Evolutionary conservation across 148 eudicot genomes (phyloP), one percentile per base, ranked within the genome.

Genomic region (Diospyros kaki): DNA sequence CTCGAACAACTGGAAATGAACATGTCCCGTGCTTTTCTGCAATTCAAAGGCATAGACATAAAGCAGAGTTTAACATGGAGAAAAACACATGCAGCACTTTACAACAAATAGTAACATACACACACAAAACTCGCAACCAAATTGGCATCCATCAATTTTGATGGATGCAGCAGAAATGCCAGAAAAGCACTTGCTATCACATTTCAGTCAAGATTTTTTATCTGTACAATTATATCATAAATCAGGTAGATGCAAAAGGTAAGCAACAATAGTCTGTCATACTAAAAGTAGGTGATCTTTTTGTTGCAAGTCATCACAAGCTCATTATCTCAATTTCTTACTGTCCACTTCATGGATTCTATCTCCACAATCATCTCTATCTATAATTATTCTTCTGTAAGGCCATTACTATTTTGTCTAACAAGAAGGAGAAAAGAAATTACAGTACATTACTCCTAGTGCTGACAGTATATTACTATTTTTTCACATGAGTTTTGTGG

Each of bases 21-120:
- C 98, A 94, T 65, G 98, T 90, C 64, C 98, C 98, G 68, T 94
- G 98, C 80, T 92, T 94, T 76, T 89, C 98, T 94, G 96, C 66
- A 81, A 46, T 80, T n/a, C 41, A 17, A 71, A 48, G 48, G 74
- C 50, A 75, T 39, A 75, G 3, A 55, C 0, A 0, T 38, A 14
- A 50, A 9, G 7, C 46, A 67, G 42, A 46, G 40, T n/a, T 8
- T 3, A 1, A 14, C 69, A 3, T 17, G 12, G 56, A 54, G 14
- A 40, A 42, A 4, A 70, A 28, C 2, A 41, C 14, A 55, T 14
- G 18, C 12, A 62, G 10, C 18, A 51, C 63, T 51, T 43, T 5
- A 10, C 12, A 69, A 12, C 44, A 58, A 48, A 64, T n/a, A 15
- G 39, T 42, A 28, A 28, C 28, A 28, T 6, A 51, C 66, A 40